A percentile compares a stretch with the other conserved stretches of the same genome.
Evolutionary conservation across 495 filamentous ascomycete species (phyloP).

Genomic region (Cercophora samala): DNA sequence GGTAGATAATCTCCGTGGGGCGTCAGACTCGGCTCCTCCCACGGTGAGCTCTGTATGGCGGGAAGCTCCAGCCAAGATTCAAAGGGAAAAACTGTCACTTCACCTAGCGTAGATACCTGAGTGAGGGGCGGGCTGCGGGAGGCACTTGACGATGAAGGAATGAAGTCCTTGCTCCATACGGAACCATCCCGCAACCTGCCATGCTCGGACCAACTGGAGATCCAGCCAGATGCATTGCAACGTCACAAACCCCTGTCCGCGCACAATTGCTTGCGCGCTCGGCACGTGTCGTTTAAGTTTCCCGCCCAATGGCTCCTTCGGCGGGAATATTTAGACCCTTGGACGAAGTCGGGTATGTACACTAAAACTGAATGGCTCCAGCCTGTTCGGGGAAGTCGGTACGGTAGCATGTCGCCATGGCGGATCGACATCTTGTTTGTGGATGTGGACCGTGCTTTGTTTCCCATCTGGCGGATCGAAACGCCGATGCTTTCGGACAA

Average conservation of each 20-base stretch:
- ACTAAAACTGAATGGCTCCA: background rate
- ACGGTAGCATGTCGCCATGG: background rate
- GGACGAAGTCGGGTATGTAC: no score
- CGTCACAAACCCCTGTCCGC: background rate
- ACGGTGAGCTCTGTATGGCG: background rate
- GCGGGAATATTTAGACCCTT: background rate
- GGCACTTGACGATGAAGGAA: background rate
- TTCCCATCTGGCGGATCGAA: background rate
- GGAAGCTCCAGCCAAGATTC: background rate
- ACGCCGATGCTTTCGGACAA: background rate
- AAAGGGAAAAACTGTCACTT: background rate
- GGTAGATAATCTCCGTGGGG: background rate
- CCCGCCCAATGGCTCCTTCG: background rate
- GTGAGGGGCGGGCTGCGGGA: background rate
- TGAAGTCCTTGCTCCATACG: background rate
- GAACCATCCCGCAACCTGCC: background rate
- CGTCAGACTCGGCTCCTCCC: background rate
- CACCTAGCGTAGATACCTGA: background rate
- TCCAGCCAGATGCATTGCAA: background rate
- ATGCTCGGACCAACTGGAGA: background rate
- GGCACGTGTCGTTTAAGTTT: background rate
- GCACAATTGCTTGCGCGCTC: background rate
- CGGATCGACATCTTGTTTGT: background rate
- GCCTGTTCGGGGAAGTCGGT: background rate
- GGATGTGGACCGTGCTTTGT: background rate